Evolutionary conservation across 2,329 filamentous ascomycete genomes (phyloP), one percentile per base, ranked within the genome.

Genomic region (Bisporella sp.): DNA sequence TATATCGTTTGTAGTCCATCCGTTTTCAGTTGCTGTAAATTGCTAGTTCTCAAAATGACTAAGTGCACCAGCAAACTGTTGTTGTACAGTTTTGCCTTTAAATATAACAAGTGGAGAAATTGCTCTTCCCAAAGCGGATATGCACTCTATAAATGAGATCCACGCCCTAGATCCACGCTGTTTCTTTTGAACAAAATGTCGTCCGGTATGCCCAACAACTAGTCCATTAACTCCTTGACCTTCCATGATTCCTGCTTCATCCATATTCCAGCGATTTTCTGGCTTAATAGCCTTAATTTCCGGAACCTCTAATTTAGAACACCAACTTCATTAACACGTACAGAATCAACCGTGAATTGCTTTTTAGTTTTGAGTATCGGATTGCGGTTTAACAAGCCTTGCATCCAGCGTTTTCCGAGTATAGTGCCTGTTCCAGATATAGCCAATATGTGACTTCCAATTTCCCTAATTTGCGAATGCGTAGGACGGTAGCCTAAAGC

Each of bases 131-230:
- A 13, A 37, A 31, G 41, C 41, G 12, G 40, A 55, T 31, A 55
- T 53, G 40, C 11, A 48, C 21, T 55, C 42, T 45, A 53, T 51
- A 42, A 55, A 48, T 35, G 35, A 55, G 6, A 33, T 55, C 45
- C 32, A 55, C 13, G 6, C 21, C n/a, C 11, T 45, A 39, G 28
- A 51, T 13, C 42, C 48, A 31, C 33, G 28, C 21, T 50, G 21
- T 48, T 52, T 48, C 33, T 45, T 50, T 40, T 50, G 9, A 47
- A 52, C 33, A 42, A 47, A 50, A n/a, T 32, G 40, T 41, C 13
- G 11, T 8, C 47, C 11, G n/a, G 32, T 9, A 46, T 12, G 46
- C 9, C 41, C 12, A 37, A 55, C 12, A 4, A 55, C 35, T 32
- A 55, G 13, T 29, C n/a, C 9, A 37, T 49, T 55, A 1, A 41